Conservation (phyloP, 345 rosid genomes). For the Stellera chamaejasme region DNA sequence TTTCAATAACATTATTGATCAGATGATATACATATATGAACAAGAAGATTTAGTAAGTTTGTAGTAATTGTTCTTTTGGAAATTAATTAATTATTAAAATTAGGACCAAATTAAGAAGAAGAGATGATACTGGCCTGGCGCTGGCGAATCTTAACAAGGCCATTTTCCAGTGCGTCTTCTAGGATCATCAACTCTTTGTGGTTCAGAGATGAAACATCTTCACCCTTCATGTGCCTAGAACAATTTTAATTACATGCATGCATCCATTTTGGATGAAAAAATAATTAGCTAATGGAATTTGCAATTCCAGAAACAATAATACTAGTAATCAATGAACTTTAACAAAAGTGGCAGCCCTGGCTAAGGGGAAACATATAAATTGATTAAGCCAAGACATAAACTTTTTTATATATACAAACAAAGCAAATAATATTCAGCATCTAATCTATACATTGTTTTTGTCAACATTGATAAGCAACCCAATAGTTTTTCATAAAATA, state of each 20-base stretch:
- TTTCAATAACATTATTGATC: no score
- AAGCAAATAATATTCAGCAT: no score
- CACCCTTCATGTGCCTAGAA: constrained; percentile 64
- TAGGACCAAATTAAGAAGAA: neutral
- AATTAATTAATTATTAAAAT: neutral
- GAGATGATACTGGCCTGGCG: constrained; percentile 31
- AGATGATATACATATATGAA: no score
- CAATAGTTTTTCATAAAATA: neutral
- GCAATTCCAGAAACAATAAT: neutral
- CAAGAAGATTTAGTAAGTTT: neutral
- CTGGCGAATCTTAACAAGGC: constrained; percentile 43
- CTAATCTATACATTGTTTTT: no score
- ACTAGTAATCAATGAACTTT: neutral
- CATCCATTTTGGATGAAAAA: constrained; percentile 4
- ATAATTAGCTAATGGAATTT: neutral
- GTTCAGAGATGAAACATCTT: constrained; percentile 57
- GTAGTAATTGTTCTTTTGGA: neutral
- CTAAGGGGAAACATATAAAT: constrained; percentile 29
- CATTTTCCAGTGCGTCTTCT: constrained; percentile 66
- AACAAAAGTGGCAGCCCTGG: constrained; percentile 23
- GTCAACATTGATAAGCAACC: no score
- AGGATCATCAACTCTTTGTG: constrained; percentile 42
- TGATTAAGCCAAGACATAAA: neutral
- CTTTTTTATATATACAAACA: no score
- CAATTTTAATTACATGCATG: constrained; percentile 24